Evolutionary conservation across 495 filamentous ascomycete genomes (phyloP).

Genomic region (Staphylotrichum tortipilum): DNA sequence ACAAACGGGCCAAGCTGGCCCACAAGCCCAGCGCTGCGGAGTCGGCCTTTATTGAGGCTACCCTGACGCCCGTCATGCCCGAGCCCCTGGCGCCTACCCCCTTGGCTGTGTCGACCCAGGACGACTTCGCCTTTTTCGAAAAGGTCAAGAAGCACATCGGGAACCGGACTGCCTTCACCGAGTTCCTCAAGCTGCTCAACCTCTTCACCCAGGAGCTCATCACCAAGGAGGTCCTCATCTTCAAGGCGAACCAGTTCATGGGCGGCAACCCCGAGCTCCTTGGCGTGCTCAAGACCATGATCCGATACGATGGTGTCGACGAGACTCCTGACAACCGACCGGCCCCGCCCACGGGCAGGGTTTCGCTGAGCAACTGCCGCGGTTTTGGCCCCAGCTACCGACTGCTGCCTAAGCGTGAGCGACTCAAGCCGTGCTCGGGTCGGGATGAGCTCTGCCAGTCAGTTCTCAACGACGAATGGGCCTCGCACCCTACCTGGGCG

Average conservation of each 20-base stretch:
- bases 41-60: conserved; percentile 68
- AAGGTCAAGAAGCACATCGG: conserved; percentile 91
- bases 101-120: conserved; percentile 50
- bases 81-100: conserved; percentile 72
- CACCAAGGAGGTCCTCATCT: conserved; percentile 66
- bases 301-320: conserved; percentile 62
- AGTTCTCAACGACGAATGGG: conserved; percentile 97
- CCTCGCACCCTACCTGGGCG: conserved; percentile 97
- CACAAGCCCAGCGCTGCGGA: conserved; percentile 54
- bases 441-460: conserved; percentile 85
- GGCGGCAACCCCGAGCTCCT: conserved; percentile 80
- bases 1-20: conserved; percentile 54
- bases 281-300: conserved; percentile 72
- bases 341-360: conserved; percentile 59
- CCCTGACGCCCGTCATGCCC: conserved; percentile 75
- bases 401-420: conserved; percentile 79
- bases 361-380: conserved; percentile 87
- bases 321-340: conserved; percentile 72
- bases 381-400: conserved; percentile 91
- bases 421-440: conserved; percentile 79
- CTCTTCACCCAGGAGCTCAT: conserved; percentile 87
- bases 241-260: conserved; percentile 77
- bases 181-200: conserved; percentile 93
- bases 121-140: conserved; percentile 91
- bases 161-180: conserved; percentile 83